phyloP scores from a whole-genome alignment of 192 early-diverging fungal genomes.

The Backusella luteola region DNA sequence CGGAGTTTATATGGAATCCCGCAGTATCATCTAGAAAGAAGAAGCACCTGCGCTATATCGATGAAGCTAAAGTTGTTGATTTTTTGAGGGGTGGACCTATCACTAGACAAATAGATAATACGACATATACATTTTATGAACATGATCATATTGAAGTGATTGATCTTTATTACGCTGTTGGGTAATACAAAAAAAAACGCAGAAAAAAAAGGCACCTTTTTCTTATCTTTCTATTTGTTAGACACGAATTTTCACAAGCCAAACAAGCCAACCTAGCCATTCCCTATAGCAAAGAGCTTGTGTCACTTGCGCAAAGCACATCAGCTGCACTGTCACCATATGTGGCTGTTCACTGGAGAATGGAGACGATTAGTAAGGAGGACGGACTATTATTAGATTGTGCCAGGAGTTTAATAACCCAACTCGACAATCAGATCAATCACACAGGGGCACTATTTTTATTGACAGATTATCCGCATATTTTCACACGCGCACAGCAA shows the following conservation, averaged over 20 bases:
- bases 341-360: slow-evolving; percentile 40
- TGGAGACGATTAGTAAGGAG: slow-evolving; percentile 18
- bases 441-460: slow-evolving; percentile 23
- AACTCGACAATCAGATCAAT: neutral
- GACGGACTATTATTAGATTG: slow-evolving; percentile 19
- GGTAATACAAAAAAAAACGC: slow-evolving; percentile 15
- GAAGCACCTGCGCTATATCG: neutral
- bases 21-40: neutral
- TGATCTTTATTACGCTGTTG: slow-evolving; percentile 32
- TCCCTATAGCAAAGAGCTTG: slow-evolving; percentile 24
- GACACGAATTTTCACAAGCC: slow-evolving; percentile 31
- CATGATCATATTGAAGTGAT: slow-evolving; percentile 28
- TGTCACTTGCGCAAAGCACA: slow-evolving; percentile 5
- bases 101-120: neutral
- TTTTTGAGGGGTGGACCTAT: neutral
- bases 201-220: neutral
- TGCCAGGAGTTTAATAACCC: slow-evolving; percentile 21
- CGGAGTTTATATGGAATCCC: neutral
- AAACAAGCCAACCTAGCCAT: slow-evolving; percentile 15
- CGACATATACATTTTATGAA: neutral
- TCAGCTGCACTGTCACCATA: slow-evolving; percentile 15
- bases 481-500: neutral
- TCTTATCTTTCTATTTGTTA: neutral
- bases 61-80: neutral
- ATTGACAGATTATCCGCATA: slow-evolving; percentile 37